These are phyloP conservation scores for Physcomitrellopsis africana DNA, from an alignment of 225 moss, liverwort and hornwort genomes.

Conservation along the genomic window DNA sequence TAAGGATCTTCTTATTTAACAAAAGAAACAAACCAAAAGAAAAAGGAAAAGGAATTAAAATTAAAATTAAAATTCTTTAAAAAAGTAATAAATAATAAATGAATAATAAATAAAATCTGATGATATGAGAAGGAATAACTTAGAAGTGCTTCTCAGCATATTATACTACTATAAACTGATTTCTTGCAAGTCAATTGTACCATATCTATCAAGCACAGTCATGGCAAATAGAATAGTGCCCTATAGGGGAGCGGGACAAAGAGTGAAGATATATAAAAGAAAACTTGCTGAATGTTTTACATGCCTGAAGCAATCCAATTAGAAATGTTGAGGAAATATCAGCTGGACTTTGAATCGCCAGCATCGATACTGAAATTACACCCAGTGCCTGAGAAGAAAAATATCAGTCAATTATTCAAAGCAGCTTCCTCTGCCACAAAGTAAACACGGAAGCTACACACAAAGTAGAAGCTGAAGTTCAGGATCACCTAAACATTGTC, in stretches of 20 bases:
- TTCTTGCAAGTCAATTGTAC: background rate
- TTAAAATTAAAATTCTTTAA: too few species aligned
- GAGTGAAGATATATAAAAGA: background rate
- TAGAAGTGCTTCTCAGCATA: constrained; percentile 9
- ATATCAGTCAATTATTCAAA: constrained; percentile 9
- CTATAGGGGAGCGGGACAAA: background rate
- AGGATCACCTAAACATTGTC: too few species aligned
- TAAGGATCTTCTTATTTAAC: constrained; percentile 3
- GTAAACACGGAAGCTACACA: too few species aligned
- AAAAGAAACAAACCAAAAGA: background rate
- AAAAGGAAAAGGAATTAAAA: background rate
- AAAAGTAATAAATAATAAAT: too few species aligned
- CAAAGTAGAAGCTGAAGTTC: too few species aligned
- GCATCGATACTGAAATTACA: constrained; percentile 76
- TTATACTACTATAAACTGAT: constrained; percentile 21
- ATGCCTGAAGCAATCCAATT: constrained; percentile 73
- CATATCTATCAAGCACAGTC: background rate
- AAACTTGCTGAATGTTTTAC: constrained; percentile 16
- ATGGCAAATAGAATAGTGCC: background rate
- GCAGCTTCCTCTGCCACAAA: constrained; percentile 1
- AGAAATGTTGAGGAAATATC: constrained; percentile 70
- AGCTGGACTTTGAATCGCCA: constrained; percentile 67
- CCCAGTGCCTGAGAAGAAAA: constrained; percentile 61
- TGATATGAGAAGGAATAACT: background rate
- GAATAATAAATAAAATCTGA: too few species aligned